Evolutionary conservation across 441 rosid genomes (phyloP).

Genomic region (Pelargonium cotyledonis): DNA sequence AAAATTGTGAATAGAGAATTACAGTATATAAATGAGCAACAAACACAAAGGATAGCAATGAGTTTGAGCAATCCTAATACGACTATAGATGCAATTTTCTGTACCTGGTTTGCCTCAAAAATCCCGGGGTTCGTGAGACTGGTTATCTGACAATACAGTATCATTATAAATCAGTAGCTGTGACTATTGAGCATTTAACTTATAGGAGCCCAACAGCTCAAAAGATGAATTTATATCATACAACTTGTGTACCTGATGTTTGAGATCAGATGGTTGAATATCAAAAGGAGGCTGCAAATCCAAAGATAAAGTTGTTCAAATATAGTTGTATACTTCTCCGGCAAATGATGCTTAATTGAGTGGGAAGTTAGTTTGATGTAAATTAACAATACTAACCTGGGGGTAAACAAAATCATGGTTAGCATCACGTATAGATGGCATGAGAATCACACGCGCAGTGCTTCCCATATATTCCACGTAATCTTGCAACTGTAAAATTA

Average conservation of each 20-base stretch:
- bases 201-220: slow-evolving; percentile 12
- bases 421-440: slow-evolving; percentile 88
- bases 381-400: slow-evolving; percentile 48
- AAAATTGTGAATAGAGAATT: background rate
- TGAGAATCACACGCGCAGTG: slow-evolving; percentile 53
- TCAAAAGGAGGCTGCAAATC: slow-evolving; percentile 75
- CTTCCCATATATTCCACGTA: slow-evolving; percentile 71
- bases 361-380: slow-evolving; percentile 2
- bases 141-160: slow-evolving; percentile 41
- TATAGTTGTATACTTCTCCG: background rate
- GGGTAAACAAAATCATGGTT: slow-evolving; percentile 92
- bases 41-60: background rate
- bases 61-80: background rate
- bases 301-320: slow-evolving; percentile 3
- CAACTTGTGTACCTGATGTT: slow-evolving; percentile 52
- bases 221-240: background rate
- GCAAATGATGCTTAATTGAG: slow-evolving; percentile 9
- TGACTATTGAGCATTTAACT: slow-evolving; percentile 1
- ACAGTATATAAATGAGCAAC: background rate
- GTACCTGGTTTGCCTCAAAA: slow-evolving; percentile 79
- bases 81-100: background rate
- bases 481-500: slow-evolving; percentile 67
- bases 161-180: background rate
- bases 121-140: slow-evolving; percentile 77
- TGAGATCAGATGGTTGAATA: slow-evolving; percentile 37